Evolutionary conservation across 2,329 filamentous ascomycete genomes (phyloP), one percentile per base, ranked within the genome.

Genomic region (Zasmidium cellare): DNA sequence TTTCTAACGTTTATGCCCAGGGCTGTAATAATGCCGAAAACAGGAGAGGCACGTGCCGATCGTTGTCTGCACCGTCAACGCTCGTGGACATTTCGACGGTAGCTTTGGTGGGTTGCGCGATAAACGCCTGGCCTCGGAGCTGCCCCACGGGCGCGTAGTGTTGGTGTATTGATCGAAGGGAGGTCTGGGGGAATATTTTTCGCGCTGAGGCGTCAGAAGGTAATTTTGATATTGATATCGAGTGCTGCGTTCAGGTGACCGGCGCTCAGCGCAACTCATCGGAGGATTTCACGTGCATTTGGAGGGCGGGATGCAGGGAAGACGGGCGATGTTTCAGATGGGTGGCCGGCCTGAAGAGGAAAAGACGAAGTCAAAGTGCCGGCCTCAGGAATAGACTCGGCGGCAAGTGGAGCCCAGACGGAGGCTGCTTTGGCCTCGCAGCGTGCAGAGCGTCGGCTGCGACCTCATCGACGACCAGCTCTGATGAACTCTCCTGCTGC

Each of bases 391-490:
- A 41, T 41, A 41, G 35, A 41, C 38, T 52, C 35, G 38, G 51
- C 51, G 51, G 51, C 51, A 53, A 53, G 51, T 46, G 51, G 51
- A 46, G 35, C 51, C 51, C 31, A 14, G 19, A 18, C 19, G 14
- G n/a, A 19, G 31, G 16, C 38, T 14, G 50, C 51, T 35, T 28
- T 20, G 51, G 25, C 18, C 51, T 11, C 14, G 3, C 14, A n/a
- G 31, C 28, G 51, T 46, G 20, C 38, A 44, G 35, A 52, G 50
- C 50, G 7, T 5, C 25, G 5, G 25, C 25, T 44, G 18, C 35
- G 12, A 18, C 18, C 14, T 12, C 51, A 31, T 3, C 51, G 31
- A 18, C 35, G 31, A 20, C 31, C 24, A 46, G 44, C 3, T 46
- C 38, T 22, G 38, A 9, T n/a, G 11, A 9, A 18, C 14, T 5